Conservation (phyloP, 148 eudicot genomes). For the Selenicereus undatus region DNA sequence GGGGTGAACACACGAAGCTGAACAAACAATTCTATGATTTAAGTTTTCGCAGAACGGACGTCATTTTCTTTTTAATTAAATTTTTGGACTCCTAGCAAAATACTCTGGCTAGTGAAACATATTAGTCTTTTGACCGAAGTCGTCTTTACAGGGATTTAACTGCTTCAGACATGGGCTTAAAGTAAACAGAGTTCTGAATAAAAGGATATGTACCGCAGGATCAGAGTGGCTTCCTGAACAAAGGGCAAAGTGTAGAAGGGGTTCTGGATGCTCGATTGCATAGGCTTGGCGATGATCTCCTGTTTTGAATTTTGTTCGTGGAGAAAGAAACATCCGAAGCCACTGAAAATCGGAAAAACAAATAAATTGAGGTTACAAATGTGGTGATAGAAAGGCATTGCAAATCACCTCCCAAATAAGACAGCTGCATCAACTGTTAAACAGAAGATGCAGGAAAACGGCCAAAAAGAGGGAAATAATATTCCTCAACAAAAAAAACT, state of each 20-base stretch:
- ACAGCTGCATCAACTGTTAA: no score
- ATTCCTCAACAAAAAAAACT: not conserved
- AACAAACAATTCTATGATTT: not conserved
- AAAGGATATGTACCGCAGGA: constrained; percentile 65
- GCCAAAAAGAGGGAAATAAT: no score
- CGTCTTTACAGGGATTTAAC: no score
- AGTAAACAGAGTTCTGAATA: not conserved
- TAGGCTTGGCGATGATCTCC: constrained; percentile 70
- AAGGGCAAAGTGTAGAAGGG: constrained; percentile 86
- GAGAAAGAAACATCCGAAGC: constrained; percentile 70
- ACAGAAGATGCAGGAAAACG: not conserved
- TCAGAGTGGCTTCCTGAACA: constrained; percentile 95
- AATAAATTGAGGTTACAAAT: not conserved
- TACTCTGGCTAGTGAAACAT: no score
- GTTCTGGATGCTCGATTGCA: constrained; percentile 77
- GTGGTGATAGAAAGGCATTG: not conserved
- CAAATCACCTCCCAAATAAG: not conserved
- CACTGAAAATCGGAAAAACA: constrained; percentile 44
- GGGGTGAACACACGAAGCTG: constrained; percentile 92
- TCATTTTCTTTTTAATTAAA: not conserved
- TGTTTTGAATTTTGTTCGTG: constrained; percentile 65
- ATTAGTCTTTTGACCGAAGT: no score
- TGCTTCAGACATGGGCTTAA: no score
- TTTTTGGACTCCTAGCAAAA: no score
- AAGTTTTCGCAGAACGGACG: not conserved